Base-by-base conservation (phyloP, 495 filamentous ascomycete species). In the Podospora sp. region DNA sequence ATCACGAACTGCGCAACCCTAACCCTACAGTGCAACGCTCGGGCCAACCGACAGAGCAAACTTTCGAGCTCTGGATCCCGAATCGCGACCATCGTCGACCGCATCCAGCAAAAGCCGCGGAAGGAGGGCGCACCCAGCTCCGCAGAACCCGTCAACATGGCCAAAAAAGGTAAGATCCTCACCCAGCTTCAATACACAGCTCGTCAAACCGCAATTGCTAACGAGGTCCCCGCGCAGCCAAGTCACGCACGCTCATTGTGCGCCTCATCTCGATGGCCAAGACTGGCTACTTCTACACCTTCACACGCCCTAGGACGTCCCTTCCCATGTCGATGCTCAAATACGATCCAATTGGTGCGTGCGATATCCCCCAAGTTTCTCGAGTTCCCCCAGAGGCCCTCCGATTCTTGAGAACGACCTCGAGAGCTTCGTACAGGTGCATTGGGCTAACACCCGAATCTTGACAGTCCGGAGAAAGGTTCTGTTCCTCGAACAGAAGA, bases 181-280 rank as follows among this genome's bases (percentile, higher is more conserved):
- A 2, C 46, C 35, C 56, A 24, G 24, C 50, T 21, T 9, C 7
- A 16, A 21, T 29, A 33, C 25, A 2, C 12, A 20, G 2, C 21
- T 24, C 20, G 2, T 16, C 29, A 8, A 33, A 33, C 8, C 29
- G 29, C 35, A 57, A 59, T 35, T 22, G 29, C 9, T 29, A 63
- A 27, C 53, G 25, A 63, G 18, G 20, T 11, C 5, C 8, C 46
- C 14, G 7, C 16, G 27, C 77, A 97, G 95, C 86, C 57, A 99
- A 97, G 86, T 91, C 95, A 68, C 92, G 96, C 71, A 91, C 93
- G 62, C 88, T 98, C 73, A 84, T 89, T 73, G 95, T 98, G 75
- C 93, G 96, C 75, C 90, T 99, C 62, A 84, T 99, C 78, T 97
- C 93, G 63, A 99, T 98, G 96, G 96, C 96, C 68, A 89, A 96